Conservation (phyloP, 192 early-diverging fungal genomes). For the Podila epicladia region DNA sequence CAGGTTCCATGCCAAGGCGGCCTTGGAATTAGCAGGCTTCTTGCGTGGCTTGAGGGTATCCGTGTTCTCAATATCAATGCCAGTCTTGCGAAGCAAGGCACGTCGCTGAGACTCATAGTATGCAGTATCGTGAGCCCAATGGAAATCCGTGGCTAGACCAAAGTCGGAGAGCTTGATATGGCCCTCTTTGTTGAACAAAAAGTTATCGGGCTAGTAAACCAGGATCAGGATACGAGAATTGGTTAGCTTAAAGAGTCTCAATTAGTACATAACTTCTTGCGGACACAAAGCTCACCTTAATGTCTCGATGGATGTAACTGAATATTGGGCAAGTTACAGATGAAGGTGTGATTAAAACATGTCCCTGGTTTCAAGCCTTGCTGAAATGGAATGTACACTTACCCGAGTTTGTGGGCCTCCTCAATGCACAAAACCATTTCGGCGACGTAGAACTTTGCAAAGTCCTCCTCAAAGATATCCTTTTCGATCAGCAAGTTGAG, state of each 20-base stretch:
- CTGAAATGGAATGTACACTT: constrained; percentile 63
- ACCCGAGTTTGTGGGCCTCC: constrained; percentile 86
- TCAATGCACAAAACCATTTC: constrained; percentile 87
- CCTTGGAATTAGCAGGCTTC: constrained; percentile 35
- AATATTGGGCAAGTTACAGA: neutral
- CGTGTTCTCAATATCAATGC: constrained; percentile 57
- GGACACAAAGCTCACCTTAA: constrained; percentile 58
- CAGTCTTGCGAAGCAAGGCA: constrained; percentile 55
- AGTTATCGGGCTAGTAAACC: constrained; percentile 80
- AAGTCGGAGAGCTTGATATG: constrained; percentile 78
- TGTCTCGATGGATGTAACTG: constrained; percentile 63
- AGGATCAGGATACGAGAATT: constrained; percentile 63
- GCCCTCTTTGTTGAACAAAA: constrained; percentile 71
- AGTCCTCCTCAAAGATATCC: constrained; percentile 79
- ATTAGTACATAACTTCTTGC: too few species aligned
- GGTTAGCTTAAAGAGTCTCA: neutral
- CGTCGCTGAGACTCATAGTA: constrained; percentile 70
- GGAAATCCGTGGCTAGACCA: constrained; percentile 75
- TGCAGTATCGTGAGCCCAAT: constrained; percentile 69
- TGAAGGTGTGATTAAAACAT: neutral
- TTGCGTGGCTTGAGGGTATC: constrained; percentile 51
- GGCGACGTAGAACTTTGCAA: constrained; percentile 88
- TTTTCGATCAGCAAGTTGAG: constrained; percentile 92
- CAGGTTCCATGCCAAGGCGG: constrained; percentile 40
- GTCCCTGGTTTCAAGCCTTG: neutral